These are phyloP conservation scores for Digitaria exilis DNA, from an alignment of 202 grass and related monocot genomes.

Conservation along the genomic window DNA sequence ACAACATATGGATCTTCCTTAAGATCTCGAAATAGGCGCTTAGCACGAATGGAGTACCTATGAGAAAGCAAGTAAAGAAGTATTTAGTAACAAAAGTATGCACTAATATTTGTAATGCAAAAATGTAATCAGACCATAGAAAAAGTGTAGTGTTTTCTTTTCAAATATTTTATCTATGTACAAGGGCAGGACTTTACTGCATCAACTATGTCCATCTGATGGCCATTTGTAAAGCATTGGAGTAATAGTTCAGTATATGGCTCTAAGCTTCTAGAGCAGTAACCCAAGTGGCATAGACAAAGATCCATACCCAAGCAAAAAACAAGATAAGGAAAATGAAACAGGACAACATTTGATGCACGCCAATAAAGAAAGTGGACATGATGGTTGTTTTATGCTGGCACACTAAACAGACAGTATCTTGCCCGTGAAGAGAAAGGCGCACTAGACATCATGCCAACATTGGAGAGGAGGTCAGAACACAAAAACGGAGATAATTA, in stretches of 20 bases:
- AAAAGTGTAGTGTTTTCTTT: conserved; percentile 8
- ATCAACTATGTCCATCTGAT: background rate
- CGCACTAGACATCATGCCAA: background rate
- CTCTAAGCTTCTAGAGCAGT: background rate
- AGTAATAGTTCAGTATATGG: background rate
- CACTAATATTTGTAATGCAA: background rate
- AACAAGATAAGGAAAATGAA: background rate
- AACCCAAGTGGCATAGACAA: conserved; percentile 5
- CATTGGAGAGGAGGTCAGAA: background rate
- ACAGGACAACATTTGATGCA: background rate
- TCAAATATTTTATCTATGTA: background rate
- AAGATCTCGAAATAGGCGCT: conserved; percentile 77
- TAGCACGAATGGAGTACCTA: conserved; percentile 78
- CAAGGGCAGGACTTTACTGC: background rate
- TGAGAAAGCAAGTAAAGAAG: conserved; percentile 18
- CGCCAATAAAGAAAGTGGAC: too few relatives aligned
- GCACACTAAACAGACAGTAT: background rate
- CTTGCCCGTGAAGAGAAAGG: background rate
- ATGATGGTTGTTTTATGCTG: background rate
- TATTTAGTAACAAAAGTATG: background rate
- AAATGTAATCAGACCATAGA: background rate
- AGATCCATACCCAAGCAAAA: background rate
- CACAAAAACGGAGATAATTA: background rate
- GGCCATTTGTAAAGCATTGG: background rate
- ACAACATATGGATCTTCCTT: conserved; percentile 76